Conservation (phyloP, 768 basidiomycete genomes). For the Hygrophorus russula region DNA sequence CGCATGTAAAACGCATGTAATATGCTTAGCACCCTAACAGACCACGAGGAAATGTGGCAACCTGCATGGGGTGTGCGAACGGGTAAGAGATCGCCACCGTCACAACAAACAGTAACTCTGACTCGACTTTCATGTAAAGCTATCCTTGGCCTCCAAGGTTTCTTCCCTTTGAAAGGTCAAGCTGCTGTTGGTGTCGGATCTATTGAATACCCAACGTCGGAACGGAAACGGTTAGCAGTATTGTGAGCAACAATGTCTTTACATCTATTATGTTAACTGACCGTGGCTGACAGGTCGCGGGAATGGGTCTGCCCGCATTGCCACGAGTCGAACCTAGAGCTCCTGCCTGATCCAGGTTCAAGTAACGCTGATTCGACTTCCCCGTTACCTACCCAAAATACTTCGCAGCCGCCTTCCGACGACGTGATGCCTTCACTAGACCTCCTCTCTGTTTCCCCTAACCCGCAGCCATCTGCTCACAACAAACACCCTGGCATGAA, state of each 20-base stretch:
- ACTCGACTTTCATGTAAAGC: conserved; percentile 29
- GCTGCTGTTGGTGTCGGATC: conserved; percentile 83
- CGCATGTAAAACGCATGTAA: conserved; percentile 2
- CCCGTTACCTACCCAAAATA: neutral
- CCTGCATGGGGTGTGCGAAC: conserved; percentile 98
- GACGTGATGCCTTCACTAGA: neutral
- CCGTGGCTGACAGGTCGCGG: conserved; percentile 45
- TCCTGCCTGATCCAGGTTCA: conserved; percentile 55
- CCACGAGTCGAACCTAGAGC: conserved; percentile 49
- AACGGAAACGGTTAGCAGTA: conserved; percentile 68
- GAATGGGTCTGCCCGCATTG: conserved; percentile 76
- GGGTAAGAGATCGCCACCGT: conserved; percentile 30
- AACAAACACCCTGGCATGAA: neutral
- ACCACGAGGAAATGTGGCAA: conserved; percentile 96
- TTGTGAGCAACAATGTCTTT: conserved; percentile 36
- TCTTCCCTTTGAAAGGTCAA: conserved; percentile 83
- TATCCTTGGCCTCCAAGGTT: conserved; percentile 80
- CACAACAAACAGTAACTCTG: neutral
- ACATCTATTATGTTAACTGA: conserved; percentile 7
- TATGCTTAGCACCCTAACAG: conserved; percentile 22
- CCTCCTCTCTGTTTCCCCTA: neutral
- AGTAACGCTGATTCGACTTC: neutral
- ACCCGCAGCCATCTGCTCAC: neutral
- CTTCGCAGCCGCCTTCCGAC: neutral
- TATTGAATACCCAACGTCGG: conserved; percentile 62